phyloP scores from a whole-genome alignment of 345 rosid species.

The Pistacia integerrima region DNA sequence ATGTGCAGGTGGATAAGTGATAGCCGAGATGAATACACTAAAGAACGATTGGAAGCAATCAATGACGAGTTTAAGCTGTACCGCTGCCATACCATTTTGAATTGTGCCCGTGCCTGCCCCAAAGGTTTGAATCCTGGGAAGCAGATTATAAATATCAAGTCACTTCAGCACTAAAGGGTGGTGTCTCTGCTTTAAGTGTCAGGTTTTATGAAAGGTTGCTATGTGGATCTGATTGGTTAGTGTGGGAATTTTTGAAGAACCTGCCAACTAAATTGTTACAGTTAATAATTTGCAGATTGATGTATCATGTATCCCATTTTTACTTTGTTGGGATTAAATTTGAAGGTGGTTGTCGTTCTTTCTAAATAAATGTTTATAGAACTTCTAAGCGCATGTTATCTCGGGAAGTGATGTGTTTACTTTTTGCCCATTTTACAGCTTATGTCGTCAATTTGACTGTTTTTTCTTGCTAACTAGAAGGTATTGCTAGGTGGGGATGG shows the following conservation, averaged over 20 bases:
- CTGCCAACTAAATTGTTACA: slow-evolving; percentile 17
- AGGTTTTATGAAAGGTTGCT: background rate
- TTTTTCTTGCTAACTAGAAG: background rate
- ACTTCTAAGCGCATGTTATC: background rate
- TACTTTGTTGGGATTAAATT: slow-evolving; percentile 20
- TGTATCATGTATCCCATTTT: slow-evolving; percentile 18
- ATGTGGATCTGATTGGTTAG: slow-evolving; percentile 16
- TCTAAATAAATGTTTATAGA: background rate
- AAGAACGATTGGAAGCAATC: slow-evolving; percentile 84
- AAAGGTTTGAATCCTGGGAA: slow-evolving; percentile 97
- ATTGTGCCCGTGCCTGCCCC: slow-evolving; percentile 97
- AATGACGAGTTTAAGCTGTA: slow-evolving; percentile 92
- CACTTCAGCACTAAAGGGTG: slow-evolving; percentile 46
- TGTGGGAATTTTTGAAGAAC: slow-evolving; percentile 18
- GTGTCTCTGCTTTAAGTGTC: slow-evolving; percentile 17
- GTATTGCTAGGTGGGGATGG: background rate
- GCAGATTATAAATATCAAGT: slow-evolving; percentile 82
- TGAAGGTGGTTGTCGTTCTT: background rate
- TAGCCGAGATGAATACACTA: slow-evolving; percentile 91
- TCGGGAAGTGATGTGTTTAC: background rate
- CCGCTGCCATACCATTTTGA: slow-evolving; percentile 94
- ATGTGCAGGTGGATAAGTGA: slow-evolving; percentile 90
- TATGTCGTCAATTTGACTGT: background rate
- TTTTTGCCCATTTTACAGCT: background rate
- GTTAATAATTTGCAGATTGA: slow-evolving; percentile 16